Percentiles rank a stretch among this genome's conserved stretches.
phyloP scores from a whole-genome alignment of 2,329 filamentous ascomycete genomes.

The Colletotrichum liaoningense region DNA sequence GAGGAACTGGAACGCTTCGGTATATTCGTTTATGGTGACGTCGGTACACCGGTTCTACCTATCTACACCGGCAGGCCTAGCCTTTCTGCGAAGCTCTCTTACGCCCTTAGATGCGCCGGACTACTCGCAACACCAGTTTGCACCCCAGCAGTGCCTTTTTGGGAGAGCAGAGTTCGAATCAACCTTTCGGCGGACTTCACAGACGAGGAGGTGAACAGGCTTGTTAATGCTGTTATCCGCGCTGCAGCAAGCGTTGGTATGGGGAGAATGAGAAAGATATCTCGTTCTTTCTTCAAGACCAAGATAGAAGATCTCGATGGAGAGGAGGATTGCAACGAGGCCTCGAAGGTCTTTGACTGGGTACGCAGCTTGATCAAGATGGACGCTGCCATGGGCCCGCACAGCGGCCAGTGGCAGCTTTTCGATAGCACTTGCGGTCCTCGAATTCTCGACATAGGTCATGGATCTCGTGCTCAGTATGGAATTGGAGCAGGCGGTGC shows the following conservation, averaged over 20 bases:
- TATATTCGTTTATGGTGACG: slow-evolving; percentile 30
- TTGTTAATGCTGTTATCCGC: slow-evolving; percentile 19
- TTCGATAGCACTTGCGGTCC: slow-evolving; percentile 15
- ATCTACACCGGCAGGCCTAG: slow-evolving; percentile 29
- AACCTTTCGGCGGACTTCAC: slow-evolving; percentile 34
- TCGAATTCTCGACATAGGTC: slow-evolving; percentile 16
- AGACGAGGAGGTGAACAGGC: slow-evolving; percentile 17
- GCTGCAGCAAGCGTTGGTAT: slow-evolving; percentile 1
- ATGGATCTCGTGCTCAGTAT: slow-evolving; percentile 15
- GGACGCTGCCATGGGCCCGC: not conserved
- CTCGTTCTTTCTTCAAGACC: not conserved
- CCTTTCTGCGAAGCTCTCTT: slow-evolving; percentile 22
- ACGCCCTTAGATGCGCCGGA: slow-evolving; percentile 19
- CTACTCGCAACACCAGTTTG: slow-evolving; percentile 28
- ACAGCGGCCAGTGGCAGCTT: not conserved
- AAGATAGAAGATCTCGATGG: not conserved
- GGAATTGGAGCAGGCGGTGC: slow-evolving; percentile 31
- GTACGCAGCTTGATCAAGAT: slow-evolving; percentile 3
- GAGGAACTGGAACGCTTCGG: slow-evolving; percentile 26
- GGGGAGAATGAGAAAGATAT: not conserved
- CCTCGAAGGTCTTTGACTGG: not conserved
- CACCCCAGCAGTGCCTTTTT: slow-evolving; percentile 33
- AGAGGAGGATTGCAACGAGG: not conserved
- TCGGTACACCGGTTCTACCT: slow-evolving; percentile 16
- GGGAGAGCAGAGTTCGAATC: slow-evolving; percentile 36